Base-by-base conservation (phyloP, 2,329 filamentous ascomycete species). In the Sarocladium kiliense region DNA sequence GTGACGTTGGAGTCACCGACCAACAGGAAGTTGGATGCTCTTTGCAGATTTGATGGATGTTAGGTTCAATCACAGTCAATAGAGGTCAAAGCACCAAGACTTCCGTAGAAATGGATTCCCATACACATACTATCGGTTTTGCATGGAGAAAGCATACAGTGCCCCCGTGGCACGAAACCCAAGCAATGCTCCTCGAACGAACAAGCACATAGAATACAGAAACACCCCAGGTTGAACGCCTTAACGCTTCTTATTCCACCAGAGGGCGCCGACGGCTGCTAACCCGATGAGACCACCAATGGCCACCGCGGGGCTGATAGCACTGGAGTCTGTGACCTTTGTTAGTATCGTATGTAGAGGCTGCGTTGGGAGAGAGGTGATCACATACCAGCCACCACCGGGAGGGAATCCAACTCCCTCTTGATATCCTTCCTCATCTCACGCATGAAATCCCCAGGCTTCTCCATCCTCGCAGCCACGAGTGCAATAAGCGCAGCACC, bases 401-500 rank as follows among this genome's bases (percentile, higher is more conserved):
- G 63, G 55, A 71, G 65, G 23, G 63, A 61, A 41, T 68, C 66
- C 49, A 72, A 61, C 44, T 68, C 67, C 42, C 68, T 63, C 57
- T 68, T 70, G 50, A 72, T 67, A 18, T 72, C 71, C 32, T 68
- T 66, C 57, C 73, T 69, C 50, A 80, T 58, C 57, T 74, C 68
- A 39, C 65, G 65, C 53, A 79, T 59, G 60, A 72, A 73, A 55
- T 79, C 76, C 2, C 65, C 67, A 11, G 69, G 68, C 71, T 79
- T 79, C 70, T 84, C 80, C 75, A 80, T 84, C 65, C 79, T 76
- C 1, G 88, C 88, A 1, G 93, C 93, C 26, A 97, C 89, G 53
- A 97, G 81, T 53, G 94, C 94, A 72, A 97, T 97, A 63, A 99
- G 75, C 39, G 94, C 94, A 2, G 94, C 94, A 54, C 94, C 94